Base-by-base conservation (phyloP, 1,284 basidiomycete genomes). In the Inonotus obliquus region DNA sequence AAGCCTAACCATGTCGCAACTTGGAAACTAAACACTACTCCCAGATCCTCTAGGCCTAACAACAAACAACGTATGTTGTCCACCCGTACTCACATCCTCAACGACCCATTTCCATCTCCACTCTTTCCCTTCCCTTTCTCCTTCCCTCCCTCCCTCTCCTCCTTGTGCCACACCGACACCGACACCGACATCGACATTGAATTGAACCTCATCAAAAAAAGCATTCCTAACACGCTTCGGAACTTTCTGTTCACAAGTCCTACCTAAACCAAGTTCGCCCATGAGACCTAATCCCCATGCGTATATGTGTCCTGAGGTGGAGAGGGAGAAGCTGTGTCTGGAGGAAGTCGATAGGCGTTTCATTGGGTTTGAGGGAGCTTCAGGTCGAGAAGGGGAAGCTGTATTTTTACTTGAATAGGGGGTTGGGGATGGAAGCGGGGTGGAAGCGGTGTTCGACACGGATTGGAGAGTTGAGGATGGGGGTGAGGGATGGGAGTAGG, bases 291-390 rank as follows among this genome's bases (percentile, higher is more conserved):
- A 73, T 38, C 82, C 82, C 82, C 82, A 84, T n/a, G 77, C 73
- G 67, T 82, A 84, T 9, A 77, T 75, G 62, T 78, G 77, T 1
- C 81, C 81, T 17, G 75, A 76, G 17, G 71, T 72, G 44, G 78
- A 79, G 27, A 85, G 75, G 9, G 82, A 82, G 14, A 84, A 70
- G 64, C 78, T 81, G 70, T 82, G 79, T 25, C 81, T 71, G 32
- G 81, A 77, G 2, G 82, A 81, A 1, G 76, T 76, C 6, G 78
- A 74, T 64, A 85, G 74, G 39, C 74, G 74, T 19, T 77, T 74
- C 56, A 83, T 79, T 27, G 76, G 74, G 65, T 79, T 79, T 4
- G 52, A 38, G 25, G 62, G 57, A 0, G 70, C 61, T 35, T 32
- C 32, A 9, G 32, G 32, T 32, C 32, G 32, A 9, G 32, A 9